Evolutionary conservation across 306 rosid genomes (phyloP).

Genomic region (Luffa acutangula): DNA sequence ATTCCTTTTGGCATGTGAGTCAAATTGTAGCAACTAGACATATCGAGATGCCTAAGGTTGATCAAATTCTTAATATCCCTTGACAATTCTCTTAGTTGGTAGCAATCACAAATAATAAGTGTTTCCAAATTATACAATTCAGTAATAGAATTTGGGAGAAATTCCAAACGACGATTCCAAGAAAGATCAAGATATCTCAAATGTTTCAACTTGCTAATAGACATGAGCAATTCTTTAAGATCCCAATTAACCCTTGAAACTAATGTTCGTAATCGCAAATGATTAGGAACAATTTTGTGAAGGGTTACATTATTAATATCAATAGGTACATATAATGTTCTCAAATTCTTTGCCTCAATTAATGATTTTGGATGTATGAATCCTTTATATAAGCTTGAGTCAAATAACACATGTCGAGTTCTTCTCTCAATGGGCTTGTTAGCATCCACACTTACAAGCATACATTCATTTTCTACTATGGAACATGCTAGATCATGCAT

Average conservation of each 20-base stretch:
- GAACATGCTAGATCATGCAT: conserved; percentile 27
- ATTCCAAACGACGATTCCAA: too few relatives aligned
- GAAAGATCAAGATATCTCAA: too few relatives aligned
- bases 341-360: conserved; percentile 2
- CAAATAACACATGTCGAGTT: conserved; percentile 7
- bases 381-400: not conserved
- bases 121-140: conserved; percentile 4
- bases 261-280: conserved; percentile 16
- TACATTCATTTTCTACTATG: conserved; percentile 1
- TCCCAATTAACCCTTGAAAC: not conserved
- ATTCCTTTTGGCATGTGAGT: conserved; percentile 15
- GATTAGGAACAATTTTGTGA: not conserved
- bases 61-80: not conserved
- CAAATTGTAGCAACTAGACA: fast-evolving
- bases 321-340: not conserved
- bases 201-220: too few relatives aligned
- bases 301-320: not conserved
- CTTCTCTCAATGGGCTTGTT: not conserved
- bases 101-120: not conserved
- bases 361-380: not conserved
- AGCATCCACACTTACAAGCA: not conserved
- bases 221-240: not conserved
- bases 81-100: not conserved
- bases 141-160: not conserved
- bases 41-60: conserved; percentile 10